Conservation (phyloP, 495 filamentous ascomycete species). For the Penicillium maclennaniae region DNA sequence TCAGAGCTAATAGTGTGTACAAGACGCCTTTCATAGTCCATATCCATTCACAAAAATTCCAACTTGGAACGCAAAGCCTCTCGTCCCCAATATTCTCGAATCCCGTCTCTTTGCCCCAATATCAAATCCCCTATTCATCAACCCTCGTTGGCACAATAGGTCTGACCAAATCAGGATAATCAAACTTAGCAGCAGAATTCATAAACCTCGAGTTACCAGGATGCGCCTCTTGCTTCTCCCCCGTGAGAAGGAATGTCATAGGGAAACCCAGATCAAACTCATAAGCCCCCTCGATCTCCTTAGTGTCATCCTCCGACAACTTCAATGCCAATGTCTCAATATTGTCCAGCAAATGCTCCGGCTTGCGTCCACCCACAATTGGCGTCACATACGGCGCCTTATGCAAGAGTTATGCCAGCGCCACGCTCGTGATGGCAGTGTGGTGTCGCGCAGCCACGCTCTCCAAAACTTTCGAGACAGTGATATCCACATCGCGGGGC, state of each 20-base stretch:
- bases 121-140: constrained; percentile 7
- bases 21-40: neutral
- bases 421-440: constrained; percentile 46
- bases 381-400: constrained; percentile 77
- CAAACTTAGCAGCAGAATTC: constrained; percentile 19
- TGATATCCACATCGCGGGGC: constrained; percentile 12
- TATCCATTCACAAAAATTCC: neutral
- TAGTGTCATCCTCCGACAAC: constrained; percentile 57
- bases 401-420: constrained; percentile 68
- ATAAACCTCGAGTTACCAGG: constrained; percentile 12
- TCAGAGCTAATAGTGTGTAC: neutral
- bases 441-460: constrained; percentile 54
- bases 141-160: constrained; percentile 17
- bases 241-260: constrained; percentile 40
- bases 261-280: constrained; percentile 65
- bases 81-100: neutral
- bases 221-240: constrained; percentile 19
- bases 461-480: constrained; percentile 55
- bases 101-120: neutral
- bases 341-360: constrained; percentile 64
- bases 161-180: constrained; percentile 21
- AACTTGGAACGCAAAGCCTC: neutral
- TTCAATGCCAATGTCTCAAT: constrained; percentile 60
- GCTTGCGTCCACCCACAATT: constrained; percentile 63
- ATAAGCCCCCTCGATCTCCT: constrained; percentile 58